Evolutionary conservation across 1,284 basidiomycete species (phyloP), one percentile per base, ranked within the genome.

Genomic region (Ustilago loliicola): DNA sequence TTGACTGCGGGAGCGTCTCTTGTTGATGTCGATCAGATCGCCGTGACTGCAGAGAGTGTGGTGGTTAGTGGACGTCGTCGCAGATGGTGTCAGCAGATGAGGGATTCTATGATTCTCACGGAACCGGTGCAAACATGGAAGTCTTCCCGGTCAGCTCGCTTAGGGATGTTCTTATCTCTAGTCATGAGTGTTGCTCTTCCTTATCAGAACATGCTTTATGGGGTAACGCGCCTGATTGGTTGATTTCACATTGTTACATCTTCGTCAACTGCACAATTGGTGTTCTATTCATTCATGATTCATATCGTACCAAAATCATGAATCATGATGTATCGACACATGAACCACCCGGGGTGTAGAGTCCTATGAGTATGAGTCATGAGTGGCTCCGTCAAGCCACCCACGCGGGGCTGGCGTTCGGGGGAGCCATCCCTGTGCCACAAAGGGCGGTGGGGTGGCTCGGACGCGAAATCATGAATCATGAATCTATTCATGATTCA

Each of bases 181-280:
- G 11, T 21, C 45, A 5, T 42, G 6, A 42, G 7, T 15, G 1
- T 10, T 48, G 48, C 23, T 25, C 45, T n/a, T 40, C 38, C 38
- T 21, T 45, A 45, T 45, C 42, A 21, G 42, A 21, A 17, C n/a
- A 7, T 17, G 48, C 25, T 29, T 29, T 50, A 25, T 27, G 23
- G 47, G 47, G 23, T 50, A 50, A 27, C 47, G 47, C 23, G 13
- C 25, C 10, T 50, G 48, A 50, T 50, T 50, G 48, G 48, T 17
- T 15, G 9, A 25, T 21, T 1, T 8, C n/a, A 6, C 10, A 2
- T 1, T 48, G 45, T 48, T 48, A 48, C 45, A 48, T 13, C 21
- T 21, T 6, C n/a, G 0, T 10, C 45, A 8, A 10, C 23, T 23
- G 23, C 45, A 48, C 23, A 48, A 6, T 11, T 11, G 32, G 11